Evolutionary conservation across 306 rosid genomes (phyloP).

Genomic region (Carpinus viminea): DNA sequence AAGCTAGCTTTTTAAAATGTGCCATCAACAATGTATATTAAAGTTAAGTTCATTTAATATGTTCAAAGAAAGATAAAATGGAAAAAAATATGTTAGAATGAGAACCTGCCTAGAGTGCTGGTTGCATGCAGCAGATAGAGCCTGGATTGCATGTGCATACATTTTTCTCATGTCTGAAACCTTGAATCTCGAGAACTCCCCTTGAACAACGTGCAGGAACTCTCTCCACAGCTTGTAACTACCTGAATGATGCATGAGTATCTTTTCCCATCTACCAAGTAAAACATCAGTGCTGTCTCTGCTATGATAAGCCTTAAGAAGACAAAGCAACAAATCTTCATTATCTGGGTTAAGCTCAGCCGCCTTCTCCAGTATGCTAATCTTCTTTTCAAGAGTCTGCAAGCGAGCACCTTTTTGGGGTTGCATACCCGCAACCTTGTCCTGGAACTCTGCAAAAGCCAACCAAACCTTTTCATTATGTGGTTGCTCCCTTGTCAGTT

Average conservation of each 20-base stretch:
- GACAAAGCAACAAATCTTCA: slow-evolving; percentile 76
- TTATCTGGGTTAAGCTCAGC: slow-evolving; percentile 79
- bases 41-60: not conserved
- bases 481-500: slow-evolving; percentile 79
- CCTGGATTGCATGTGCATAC: slow-evolving; percentile 90
- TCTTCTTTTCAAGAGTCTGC: slow-evolving; percentile 90
- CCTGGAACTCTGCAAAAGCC: slow-evolving; percentile 87
- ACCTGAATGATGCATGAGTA: slow-evolving; percentile 73
- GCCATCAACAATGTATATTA: not conserved
- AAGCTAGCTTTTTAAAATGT: not conserved
- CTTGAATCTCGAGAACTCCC: slow-evolving; percentile 90
- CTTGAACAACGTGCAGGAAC: slow-evolving; percentile 78
- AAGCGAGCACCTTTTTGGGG: slow-evolving; percentile 96
- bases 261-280: slow-evolving; percentile 83
- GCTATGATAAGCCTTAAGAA: slow-evolving; percentile 74
- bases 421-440: slow-evolving; percentile 76
- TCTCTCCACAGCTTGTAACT: slow-evolving; percentile 81
- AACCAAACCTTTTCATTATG: slow-evolving; percentile 82
- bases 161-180: slow-evolving; percentile 85
- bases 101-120: slow-evolving; percentile 99
- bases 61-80: not conserved
- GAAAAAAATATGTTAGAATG: slow-evolving; percentile 34
- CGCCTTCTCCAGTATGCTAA: slow-evolving; percentile 95
- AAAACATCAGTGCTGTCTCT: slow-evolving; percentile 81
- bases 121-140: slow-evolving; percentile 79